Base-by-base conservation (phyloP, 75 land plant species). In the Azolla pinnata region DNA sequence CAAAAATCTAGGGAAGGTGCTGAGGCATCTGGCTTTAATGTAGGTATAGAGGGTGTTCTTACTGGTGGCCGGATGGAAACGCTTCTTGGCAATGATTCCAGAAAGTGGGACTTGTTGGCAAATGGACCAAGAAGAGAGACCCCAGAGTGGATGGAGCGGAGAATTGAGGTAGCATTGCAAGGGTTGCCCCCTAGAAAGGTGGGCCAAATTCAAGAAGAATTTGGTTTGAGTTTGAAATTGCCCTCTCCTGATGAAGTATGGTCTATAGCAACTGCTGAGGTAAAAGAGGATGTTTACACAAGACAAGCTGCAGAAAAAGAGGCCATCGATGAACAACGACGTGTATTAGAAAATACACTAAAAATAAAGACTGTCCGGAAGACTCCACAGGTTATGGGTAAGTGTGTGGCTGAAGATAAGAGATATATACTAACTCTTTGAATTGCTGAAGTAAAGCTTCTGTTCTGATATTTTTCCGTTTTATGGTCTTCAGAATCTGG, bases 121-220 rank as follows among this genome's bases (percentile, higher is more conserved):
- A 76, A 74, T 66, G 87, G 87, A 33, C 87, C 87, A 8, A 68
- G 87, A 54, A 70, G 78, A 56, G 84, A 83, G 29, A 74, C 69
- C 33, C 87, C 87, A 52, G 84, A 81, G 20, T 83, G 84, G 84
- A 74, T 81, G 84, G 68, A 68, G 19, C 67, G 77, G 20, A 73
- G 78, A 61, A 81, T 81, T 40, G 63, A 63, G 4, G 55, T 61
- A 33, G 75, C 77, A 19, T 50, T 56, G 47, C 84, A 79, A 31
- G 75, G 63, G 45, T 67, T 83, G 50, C 87, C 87, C 20, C 84
- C 87, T 20, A 64, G 74, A 33, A 69, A 64, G 25, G 12, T 62
- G 24, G 33, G 59, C 45, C 63, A 73, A 45, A 57, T 68, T 44
- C 38, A 47, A 7, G 42, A 44, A 21, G 60, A 63, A 23, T 61